Evolutionary conservation across 352 stramenopile species (phyloP).

Genomic region (Globisporangium orthogonon): DNA sequence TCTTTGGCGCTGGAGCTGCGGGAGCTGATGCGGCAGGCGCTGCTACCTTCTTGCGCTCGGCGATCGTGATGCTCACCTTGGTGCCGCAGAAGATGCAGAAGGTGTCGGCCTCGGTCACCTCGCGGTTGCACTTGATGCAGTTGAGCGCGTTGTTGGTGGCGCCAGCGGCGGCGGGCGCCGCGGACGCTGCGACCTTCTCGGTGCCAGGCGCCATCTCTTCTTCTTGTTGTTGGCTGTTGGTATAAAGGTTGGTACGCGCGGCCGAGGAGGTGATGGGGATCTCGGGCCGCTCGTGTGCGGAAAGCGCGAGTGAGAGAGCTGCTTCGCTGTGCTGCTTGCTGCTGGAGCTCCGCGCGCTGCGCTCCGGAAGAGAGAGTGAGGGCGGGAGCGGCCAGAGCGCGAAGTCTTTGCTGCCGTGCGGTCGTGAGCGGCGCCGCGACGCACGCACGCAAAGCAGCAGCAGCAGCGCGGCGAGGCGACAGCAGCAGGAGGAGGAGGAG

Average conservation of each 20-base stretch:
- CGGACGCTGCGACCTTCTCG: conserved; percentile 40
- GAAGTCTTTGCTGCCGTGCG: neutral
- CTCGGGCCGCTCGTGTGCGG: neutral
- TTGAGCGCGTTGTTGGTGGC: conserved; percentile 41
- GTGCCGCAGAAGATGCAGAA: conserved; percentile 88
- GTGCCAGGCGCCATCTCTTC: conserved; percentile 53
- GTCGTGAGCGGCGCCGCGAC: neutral
- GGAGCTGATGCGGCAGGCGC: conserved; percentile 9
- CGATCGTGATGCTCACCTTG: conserved; percentile 65
- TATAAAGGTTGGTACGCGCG: neutral
- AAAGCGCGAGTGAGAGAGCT: neutral
- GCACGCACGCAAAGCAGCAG: neutral
- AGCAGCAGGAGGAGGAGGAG: neutral
- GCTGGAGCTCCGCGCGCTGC: conserved; percentile 11
- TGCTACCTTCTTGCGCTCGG: conserved; percentile 37
- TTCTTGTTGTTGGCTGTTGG: neutral
- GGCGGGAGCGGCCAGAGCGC: neutral
- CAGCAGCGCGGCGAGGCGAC: neutral
- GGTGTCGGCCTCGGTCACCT: conserved; percentile 64
- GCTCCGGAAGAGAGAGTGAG: conserved; percentile 18
- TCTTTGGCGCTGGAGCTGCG: conserved; percentile 15
- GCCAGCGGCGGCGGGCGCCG: conserved; percentile 10
- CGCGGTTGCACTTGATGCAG: conserved; percentile 73
- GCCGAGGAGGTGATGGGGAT: neutral
- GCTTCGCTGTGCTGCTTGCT: neutral